Conservation (phyloP, 2,329 filamentous ascomycete genomes). For the Fusarium duplospermum region DNA sequence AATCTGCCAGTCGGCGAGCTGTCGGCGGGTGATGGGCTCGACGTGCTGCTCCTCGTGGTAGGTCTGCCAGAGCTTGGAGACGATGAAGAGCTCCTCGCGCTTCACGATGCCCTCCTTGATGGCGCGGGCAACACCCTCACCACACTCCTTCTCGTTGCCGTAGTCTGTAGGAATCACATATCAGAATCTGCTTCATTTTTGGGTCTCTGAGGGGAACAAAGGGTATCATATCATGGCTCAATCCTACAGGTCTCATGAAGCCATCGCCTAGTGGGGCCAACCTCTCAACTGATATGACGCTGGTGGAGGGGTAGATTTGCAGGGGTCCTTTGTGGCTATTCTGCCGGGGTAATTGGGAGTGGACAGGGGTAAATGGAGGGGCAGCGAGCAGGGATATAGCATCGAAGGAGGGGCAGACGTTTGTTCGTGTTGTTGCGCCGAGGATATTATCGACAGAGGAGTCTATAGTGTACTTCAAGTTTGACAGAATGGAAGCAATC, state of each 20-base stretch:
- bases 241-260: constrained; percentile 20
- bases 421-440: constrained; percentile 2
- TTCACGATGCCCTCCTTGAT: constrained; percentile 85
- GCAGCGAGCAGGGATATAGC: constrained; percentile 7
- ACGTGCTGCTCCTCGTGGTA: constrained; percentile 87
- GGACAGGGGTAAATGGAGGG: constrained; percentile 17
- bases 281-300: constrained; percentile 16
- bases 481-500: background rate
- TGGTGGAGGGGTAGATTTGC: constrained; percentile 37
- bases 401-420: constrained; percentile 29
- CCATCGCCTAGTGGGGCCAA: constrained; percentile 26
- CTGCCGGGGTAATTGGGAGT: constrained; percentile 40
- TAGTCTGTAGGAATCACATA: constrained; percentile 69
- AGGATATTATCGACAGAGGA: background rate
- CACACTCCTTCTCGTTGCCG: constrained; percentile 83
- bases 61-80: constrained; percentile 93
- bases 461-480: constrained; percentile 3
- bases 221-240: background rate
- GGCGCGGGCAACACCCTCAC: constrained; percentile 80
- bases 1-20: constrained; percentile 84
- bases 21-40: constrained; percentile 78
- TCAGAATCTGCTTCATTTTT: constrained; percentile 14
- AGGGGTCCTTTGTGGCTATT: constrained; percentile 42
- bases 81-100: constrained; percentile 90
- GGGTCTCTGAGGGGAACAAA: background rate